Base-by-base conservation (phyloP, 805 yeast species). In the Candida oleophila region DNA sequence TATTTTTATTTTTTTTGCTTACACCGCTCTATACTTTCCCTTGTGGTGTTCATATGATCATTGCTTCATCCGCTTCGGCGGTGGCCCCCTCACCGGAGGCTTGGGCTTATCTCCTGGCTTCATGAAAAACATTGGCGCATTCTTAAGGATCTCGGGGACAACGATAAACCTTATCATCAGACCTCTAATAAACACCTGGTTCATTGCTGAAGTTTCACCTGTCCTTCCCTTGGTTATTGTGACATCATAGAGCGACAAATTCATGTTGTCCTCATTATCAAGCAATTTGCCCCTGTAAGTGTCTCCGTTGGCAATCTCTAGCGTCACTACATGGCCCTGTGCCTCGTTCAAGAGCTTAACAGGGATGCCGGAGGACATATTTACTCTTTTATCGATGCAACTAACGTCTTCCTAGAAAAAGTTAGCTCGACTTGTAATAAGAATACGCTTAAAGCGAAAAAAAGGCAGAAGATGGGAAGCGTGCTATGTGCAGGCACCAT, bases 201-300 rank as follows among this genome's bases (percentile, higher is more conserved):
- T 89, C 75, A 89, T 76, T 54, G 85, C 86, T 1, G 85, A 74
- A 2, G 87, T 85, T 41, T 76, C 73, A 3, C 97, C 96, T 44
- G 89, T 86, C 25, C 70, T 66, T 30, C 74, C 64, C 22, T 82
- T 80, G 0, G 97, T 91, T 41, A 87, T 82, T 1, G 86, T 80
- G 36, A 87, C 95, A 60, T 92, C 96, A 52, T 80, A 73, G 42
- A 92, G 66, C 50, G 91, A 95, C 21, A 92, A 81, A 62, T 92
- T 92, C 98, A 92, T 94, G 64, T 86, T 91, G 58, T 92, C 98
- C 67, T 92, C 97, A 41, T 85, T 84, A 59, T 87, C 96, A 3
- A 85, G 62, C 40, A 92, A 76, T 61, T 86, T 89, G 1, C 99
- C 99, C 33, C 96, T 75, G 61, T 92, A 92, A 0, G 87, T 80